Conservation (phyloP, 208 protist genomes). For the Leishmania lainsoni region DNA sequence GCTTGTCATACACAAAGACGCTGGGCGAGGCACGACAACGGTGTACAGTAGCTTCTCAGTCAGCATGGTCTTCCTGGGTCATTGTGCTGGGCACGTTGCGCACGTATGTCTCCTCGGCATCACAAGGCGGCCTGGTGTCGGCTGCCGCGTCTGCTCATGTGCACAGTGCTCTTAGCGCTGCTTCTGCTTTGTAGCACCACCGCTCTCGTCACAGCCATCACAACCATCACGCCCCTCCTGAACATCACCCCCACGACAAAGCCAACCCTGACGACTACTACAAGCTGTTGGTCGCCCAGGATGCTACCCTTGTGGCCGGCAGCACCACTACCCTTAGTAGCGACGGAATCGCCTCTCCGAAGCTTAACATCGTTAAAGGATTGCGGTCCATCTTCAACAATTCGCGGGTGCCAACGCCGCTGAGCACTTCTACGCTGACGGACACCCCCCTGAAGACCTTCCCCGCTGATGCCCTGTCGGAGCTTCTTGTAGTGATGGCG, state of each 20-base stretch:
- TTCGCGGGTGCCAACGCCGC: not conserved
- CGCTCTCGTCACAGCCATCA: not conserved
- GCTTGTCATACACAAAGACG: not conserved
- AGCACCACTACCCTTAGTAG: not conserved
- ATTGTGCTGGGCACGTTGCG: not conserved
- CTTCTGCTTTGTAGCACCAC: not conserved
- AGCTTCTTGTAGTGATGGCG: conserved; percentile 52
- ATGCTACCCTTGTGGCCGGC: conserved; percentile 27
- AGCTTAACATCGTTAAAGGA: conserved; percentile 2
- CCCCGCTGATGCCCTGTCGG: conserved; percentile 47
- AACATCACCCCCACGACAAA: not conserved
- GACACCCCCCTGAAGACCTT: conserved; percentile 34
- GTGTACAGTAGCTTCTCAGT: not conserved
- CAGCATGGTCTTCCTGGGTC: not conserved
- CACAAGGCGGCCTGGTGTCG: not conserved
- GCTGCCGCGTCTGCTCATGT: not conserved
- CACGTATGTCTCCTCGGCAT: not conserved
- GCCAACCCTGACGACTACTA: conserved; percentile 15
- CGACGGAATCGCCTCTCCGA: conserved; percentile 1
- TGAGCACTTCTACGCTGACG: not conserved
- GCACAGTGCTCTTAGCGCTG: not conserved
- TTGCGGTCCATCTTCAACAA: conserved; percentile 7
- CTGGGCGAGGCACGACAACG: not conserved
- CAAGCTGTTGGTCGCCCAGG: not conserved
- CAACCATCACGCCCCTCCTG: not conserved